These are phyloP conservation scores for Aspergillus eucalypticola DNA, from an alignment of 2,329 filamentous ascomycete genomes.

Conservation along the genomic window DNA sequence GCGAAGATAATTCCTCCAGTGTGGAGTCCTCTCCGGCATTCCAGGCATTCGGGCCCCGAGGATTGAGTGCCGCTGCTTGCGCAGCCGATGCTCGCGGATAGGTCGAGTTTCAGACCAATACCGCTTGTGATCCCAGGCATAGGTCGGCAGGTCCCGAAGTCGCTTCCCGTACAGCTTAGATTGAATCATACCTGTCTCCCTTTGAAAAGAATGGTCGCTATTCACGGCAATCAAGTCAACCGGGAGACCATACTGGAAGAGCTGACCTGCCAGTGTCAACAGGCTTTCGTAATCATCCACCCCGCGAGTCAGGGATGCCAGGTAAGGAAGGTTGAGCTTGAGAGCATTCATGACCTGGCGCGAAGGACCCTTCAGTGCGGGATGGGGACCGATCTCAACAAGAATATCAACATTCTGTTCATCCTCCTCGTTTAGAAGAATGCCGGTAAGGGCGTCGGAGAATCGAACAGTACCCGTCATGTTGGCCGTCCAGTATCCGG, in stretches of 20 bases:
- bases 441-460: not conserved
- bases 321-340: not conserved
- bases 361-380: conserved; percentile 24
- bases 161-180: not conserved
- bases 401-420: not conserved
- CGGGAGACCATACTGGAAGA: not conserved
- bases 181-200: no score
- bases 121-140: conserved; percentile 6
- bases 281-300: not conserved
- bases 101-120: conserved; percentile 6
- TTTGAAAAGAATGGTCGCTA: not conserved
- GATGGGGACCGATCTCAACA: conserved; percentile 19
- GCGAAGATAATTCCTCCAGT: conserved; percentile 5
- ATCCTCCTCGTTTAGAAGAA: not conserved
- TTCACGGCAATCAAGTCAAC: conserved; percentile 4
- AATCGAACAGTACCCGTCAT: conserved; percentile 10
- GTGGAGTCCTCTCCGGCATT: not conserved
- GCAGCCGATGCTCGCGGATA: not conserved
- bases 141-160: conserved; percentile 3
- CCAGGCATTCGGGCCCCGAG: not conserved
- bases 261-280: not conserved
- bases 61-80: not conserved
- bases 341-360: conserved; percentile 1
- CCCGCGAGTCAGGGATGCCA: not conserved
- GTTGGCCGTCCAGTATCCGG: conserved; percentile 13